Base-by-base conservation (phyloP, 345 rosid species). In the Geranium brycei region DNA sequence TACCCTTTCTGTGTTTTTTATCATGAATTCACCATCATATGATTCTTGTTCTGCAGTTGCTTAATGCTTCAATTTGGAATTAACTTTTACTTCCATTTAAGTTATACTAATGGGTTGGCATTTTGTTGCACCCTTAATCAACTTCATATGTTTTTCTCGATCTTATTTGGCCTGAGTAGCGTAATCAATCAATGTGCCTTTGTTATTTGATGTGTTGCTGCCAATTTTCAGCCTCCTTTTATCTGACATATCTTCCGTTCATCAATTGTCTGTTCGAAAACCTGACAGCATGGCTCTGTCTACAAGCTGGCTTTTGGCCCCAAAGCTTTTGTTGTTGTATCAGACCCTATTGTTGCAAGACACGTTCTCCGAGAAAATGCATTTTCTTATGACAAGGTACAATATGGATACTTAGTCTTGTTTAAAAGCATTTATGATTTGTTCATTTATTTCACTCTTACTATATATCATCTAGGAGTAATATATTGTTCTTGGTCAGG, bases 261-360 rank as follows among this genome's bases (percentile, higher is more conserved):
- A 7, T 47, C 14, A 8, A 13, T 47, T 57, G 6, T 57, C 19
- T 57, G 19, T 59, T 66, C 40, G 66, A 57, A 60, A 11, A 60
- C 70, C 40, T 63, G 71, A 64, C 91, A 92, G 98, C 88, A 89
- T 68, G 98, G 98, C 63, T 81, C 95, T 15, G 89, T 92, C 16
- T 92, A 85, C 70, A 92, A 92, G 64, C 98, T 92, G 73, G 96
- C 98, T 60, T 92, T 92, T 83, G 98, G 98, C 53, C 98, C 96
- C 53, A 92, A 92, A 71, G 88, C 98, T 8, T 92, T 92, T 79
- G 96, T 92, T 69, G 96, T 92, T 66, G 87, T 89, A 70, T 92
- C 98, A 1, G 98, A 92, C 77, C 93, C 98, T 6, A 81, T 89
- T 63, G 78, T 89, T 72, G 89, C 92, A 55, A 81, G 93, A 72